These are phyloP conservation scores for Diplosphaera chodatii DNA, from an alignment of 139 green algal species.

Conservation along the genomic window DNA sequence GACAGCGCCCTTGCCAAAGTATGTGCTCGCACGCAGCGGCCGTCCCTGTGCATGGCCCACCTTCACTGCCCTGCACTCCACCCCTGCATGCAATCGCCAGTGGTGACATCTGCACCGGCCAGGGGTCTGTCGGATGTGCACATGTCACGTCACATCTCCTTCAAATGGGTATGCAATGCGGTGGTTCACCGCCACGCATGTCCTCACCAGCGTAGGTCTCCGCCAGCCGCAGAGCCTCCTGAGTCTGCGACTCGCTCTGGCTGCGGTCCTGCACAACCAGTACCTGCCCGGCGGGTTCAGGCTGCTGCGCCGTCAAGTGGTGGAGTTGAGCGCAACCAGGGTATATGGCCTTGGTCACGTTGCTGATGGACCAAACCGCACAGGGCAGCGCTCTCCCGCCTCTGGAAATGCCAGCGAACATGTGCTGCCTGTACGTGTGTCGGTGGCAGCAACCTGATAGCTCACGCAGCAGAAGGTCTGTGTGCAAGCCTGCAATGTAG, in stretches of 20 bases:
- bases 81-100: background rate
- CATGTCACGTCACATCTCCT: background rate
- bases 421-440: too few relatives aligned
- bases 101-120: background rate
- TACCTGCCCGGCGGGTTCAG: background rate
- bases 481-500: too few relatives aligned
- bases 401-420: too few relatives aligned
- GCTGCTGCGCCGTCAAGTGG: background rate
- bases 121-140: too few relatives aligned
- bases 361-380: too few relatives aligned
- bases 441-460: too few relatives aligned
- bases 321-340: too few relatives aligned
- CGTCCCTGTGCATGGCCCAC: conserved; percentile 5
- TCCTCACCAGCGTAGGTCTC: conserved; percentile 31
- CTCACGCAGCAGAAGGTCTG: too few relatives aligned
- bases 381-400: too few relatives aligned
- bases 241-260: background rate
- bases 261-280: background rate
- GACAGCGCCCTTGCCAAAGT: conserved; percentile 33
- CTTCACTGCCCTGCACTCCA: conserved; percentile 9
- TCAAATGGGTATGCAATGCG: background rate
- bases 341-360: too few relatives aligned
- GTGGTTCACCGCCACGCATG: background rate
- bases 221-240: conserved; percentile 49
- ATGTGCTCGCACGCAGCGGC: conserved; percentile 10